phyloP scores from a whole-genome alignment of 345 rosid genomes.

The Ailanthus altissimus region DNA sequence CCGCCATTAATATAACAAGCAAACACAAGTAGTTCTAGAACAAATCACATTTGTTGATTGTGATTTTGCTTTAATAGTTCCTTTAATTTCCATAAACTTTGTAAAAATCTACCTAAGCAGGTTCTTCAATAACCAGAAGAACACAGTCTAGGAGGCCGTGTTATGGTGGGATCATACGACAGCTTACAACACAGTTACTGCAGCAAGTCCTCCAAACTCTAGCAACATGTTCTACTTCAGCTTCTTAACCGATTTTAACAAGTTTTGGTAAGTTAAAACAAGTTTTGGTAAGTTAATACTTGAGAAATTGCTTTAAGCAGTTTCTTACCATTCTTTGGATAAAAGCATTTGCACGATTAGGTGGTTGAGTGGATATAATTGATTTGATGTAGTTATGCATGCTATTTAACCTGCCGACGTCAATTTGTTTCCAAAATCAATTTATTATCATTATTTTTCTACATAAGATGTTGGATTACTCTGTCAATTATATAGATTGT shows the following conservation, averaged over 20 bases:
- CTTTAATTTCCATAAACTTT: constrained; percentile 2
- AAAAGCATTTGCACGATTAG: background rate
- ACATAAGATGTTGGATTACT: too few species aligned
- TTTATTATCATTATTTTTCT: too few species aligned
- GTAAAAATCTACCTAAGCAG: too few species aligned
- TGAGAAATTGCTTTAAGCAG: background rate
- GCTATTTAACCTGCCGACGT: background rate
- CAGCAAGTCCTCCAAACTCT: too few species aligned
- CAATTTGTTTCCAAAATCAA: background rate
- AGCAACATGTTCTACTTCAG: too few species aligned
- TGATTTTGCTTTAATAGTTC: constrained; percentile 25
- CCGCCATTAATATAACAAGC: constrained; percentile 4
- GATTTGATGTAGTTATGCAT: background rate
- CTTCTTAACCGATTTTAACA: too few species aligned
- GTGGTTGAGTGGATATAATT: background rate
- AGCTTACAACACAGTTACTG: too few species aligned
- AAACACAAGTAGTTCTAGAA: constrained; percentile 11
- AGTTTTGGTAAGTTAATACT: background rate
- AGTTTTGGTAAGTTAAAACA: too few species aligned
- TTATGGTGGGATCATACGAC: too few species aligned
- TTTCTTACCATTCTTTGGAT: background rate
- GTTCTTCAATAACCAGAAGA: too few species aligned
- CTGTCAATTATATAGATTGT: too few species aligned
- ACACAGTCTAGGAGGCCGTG: too few species aligned
- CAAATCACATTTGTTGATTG: constrained; percentile 21